Base-by-base conservation (phyloP, 371 early-diverging fungal genomes). In the Neoconidiobolus thromboides region DNA sequence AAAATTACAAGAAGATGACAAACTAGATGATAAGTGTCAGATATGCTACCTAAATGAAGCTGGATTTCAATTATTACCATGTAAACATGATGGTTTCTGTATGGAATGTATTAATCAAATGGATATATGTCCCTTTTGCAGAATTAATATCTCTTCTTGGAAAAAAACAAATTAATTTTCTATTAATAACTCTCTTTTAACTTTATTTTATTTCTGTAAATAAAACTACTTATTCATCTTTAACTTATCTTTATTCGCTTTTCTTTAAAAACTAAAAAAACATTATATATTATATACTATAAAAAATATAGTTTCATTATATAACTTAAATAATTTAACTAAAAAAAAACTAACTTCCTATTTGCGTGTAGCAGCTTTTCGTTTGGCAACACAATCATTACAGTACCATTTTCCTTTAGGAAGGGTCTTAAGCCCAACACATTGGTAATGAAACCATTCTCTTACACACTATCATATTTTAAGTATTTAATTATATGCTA, bases 401-500 rank as follows among this genome's bases (percentile, higher is more conserved):
- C 97, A 97, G 62, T 81, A 89, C 97, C 97, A 97, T 65, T 86
- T 83, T 37, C 91, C 93, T 65, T 86, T 87, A 43, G 91, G 91
- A 5, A 83, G 83, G 3, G 77, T 79, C 38, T 81, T 80, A 37
- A 94, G 76, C 36, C 86, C 91, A 10, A 93, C 91, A 71, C 97
- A 97, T 9, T 79, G 81, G 64, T 86, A 79, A 74, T 97, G 97
- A 71, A 92, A 95, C 97, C 97, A 96, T 69, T 92, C 89, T 60
- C 85, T 81, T 54, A 84, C 84, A 67, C 94, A 95, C 81, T 86
- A 65, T 3, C 36, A 40, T 6, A 6, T 14, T 61, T 6, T 49
- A 54, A 57, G 12, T 50, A 43, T 10, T 39, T 40, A 7, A 49
- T 38, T 48, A 15, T 42, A 48, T 48, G 7, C 1, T n/a, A 9